phyloP scores from a whole-genome alignment of 805 yeast genomes.

The Sugiyamaella smithiae region DNA sequence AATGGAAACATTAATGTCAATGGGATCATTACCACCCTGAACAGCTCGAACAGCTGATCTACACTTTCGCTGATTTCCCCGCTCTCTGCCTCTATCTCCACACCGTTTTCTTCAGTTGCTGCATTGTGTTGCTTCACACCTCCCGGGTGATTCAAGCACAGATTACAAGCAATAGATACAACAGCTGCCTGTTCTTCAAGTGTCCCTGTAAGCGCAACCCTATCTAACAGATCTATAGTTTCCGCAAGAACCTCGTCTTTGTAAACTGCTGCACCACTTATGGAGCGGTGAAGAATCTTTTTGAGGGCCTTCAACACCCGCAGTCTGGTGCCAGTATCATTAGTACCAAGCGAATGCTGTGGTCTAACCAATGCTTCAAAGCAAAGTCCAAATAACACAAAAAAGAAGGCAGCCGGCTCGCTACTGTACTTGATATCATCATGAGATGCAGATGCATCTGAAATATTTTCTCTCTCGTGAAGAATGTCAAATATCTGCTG shows the following conservation, averaged over 20 bases:
- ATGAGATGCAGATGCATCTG: constrained; percentile 1
- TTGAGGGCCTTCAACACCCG: constrained; percentile 49
- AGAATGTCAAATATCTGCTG: constrained; percentile 46
- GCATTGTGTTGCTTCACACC: constrained; percentile 1
- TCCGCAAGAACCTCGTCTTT: constrained; percentile 71
- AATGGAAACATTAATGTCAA: constrained; percentile 40
- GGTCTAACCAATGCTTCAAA: constrained; percentile 64
- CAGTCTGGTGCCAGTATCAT: constrained; percentile 27
- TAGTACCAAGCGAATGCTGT: constrained; percentile 24
- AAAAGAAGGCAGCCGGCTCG: constrained; percentile 52
- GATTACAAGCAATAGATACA: constrained; percentile 55
- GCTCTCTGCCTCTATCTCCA: constrained; percentile 38
- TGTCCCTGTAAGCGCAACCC: constrained; percentile 58
- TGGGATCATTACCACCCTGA: constrained; percentile 66
- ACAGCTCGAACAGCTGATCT: constrained; percentile 78
- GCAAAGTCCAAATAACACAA: constrained; percentile 80
- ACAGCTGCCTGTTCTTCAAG: constrained; percentile 47
- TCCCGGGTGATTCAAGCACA: constrained; percentile 47
- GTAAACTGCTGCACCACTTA: constrained; percentile 58
- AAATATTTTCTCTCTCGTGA: constrained; percentile 43
- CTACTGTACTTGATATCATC: constrained; percentile 28
- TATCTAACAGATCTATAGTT: constrained; percentile 68
- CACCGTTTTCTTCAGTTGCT: constrained; percentile 15
- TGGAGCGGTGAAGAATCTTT: constrained; percentile 54
- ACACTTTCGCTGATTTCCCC: constrained; percentile 51